Evolutionary conservation across 108 stramenopile genomes (phyloP).

Genomic region (Skeletonema marinoi): DNA sequence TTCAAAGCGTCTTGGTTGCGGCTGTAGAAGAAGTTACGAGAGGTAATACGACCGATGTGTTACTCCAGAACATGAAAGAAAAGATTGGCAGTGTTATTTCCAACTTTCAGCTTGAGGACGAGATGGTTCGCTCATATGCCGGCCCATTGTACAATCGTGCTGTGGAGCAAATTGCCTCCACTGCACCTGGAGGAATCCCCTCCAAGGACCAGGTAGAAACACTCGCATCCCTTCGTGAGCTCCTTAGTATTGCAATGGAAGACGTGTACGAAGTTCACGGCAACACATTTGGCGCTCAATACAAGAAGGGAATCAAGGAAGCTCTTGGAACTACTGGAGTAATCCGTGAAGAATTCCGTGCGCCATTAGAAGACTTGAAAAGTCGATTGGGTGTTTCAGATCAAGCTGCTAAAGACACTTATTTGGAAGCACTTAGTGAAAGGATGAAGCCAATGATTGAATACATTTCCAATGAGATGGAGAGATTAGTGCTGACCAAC

Average conservation of each 20-base stretch:
- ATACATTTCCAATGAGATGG: constrained; percentile 83
- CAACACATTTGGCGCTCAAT: constrained; percentile 70
- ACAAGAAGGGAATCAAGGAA: constrained; percentile 81
- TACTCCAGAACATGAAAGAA: constrained; percentile 70
- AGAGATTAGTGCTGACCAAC: constrained; percentile 72
- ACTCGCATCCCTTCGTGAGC: constrained; percentile 58
- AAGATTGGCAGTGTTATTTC: constrained; percentile 53
- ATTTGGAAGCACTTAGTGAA: constrained; percentile 73
- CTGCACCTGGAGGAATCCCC: constrained; percentile 73
- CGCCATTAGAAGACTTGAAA: constrained; percentile 65
- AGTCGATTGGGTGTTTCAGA: constrained; percentile 76
- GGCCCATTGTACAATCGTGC: constrained; percentile 69
- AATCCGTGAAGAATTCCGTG: constrained; percentile 77
- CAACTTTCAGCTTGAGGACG: constrained; percentile 61
- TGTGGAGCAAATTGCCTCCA: constrained; percentile 38
- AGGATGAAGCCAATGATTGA: constrained; percentile 81
- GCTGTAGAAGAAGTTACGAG: constrained; percentile 69
- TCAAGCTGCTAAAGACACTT: constrained; percentile 64
- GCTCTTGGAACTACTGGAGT: constrained; percentile 88
- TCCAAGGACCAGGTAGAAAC: constrained; percentile 62
- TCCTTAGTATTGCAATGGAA: constrained; percentile 58
- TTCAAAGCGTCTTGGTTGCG: constrained; percentile 57
- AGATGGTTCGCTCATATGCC: constrained; percentile 63
- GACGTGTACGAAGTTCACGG: constrained; percentile 61
- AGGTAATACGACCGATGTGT: constrained; percentile 64